These are phyloP conservation scores for Aegilops sharonensis DNA, from an alignment of 176 grass and related monocot species.

Conservation along the genomic window DNA sequence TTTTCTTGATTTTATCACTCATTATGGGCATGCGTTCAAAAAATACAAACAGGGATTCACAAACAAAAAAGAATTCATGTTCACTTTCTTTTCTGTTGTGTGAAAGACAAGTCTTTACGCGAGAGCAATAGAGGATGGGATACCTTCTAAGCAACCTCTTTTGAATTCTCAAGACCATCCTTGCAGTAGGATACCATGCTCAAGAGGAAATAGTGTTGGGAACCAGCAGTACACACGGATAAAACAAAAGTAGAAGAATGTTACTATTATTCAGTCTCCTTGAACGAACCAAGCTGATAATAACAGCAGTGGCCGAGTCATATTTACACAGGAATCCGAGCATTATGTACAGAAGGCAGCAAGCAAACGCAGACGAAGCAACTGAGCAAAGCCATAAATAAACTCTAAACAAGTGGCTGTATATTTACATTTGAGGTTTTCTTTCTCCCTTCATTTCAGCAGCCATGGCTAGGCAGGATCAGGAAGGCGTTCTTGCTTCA, in stretches of 20 bases:
- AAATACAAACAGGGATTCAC: too few species aligned
- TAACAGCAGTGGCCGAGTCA: slow-evolving; percentile 29
- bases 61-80: too few species aligned
- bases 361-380: slow-evolving; percentile 9
- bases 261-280: slow-evolving; percentile 30
- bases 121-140: too few species aligned
- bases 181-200: too few species aligned
- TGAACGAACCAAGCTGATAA: slow-evolving; percentile 27
- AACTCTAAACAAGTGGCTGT: slow-evolving; percentile 16
- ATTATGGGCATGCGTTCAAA: too few species aligned
- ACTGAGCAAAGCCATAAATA: slow-evolving; percentile 13
- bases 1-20: too few species aligned
- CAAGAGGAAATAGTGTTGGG: not conserved
- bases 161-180: too few species aligned
- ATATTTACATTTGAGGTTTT: slow-evolving; percentile 71
- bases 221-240: not conserved
- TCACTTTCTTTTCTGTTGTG: too few species aligned
- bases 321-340: slow-evolving; percentile 38
- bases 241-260: slow-evolving; percentile 34
- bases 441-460: slow-evolving; percentile 88
- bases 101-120: too few species aligned
- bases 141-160: too few species aligned
- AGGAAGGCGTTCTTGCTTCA: slow-evolving; percentile 69
- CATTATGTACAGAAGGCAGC: not conserved
- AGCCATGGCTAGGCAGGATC: slow-evolving; percentile 73